These are phyloP conservation scores for Colletotrichum noveboracense DNA, from an alignment of 2,329 filamentous ascomycete genomes.

Conservation along the genomic window DNA sequence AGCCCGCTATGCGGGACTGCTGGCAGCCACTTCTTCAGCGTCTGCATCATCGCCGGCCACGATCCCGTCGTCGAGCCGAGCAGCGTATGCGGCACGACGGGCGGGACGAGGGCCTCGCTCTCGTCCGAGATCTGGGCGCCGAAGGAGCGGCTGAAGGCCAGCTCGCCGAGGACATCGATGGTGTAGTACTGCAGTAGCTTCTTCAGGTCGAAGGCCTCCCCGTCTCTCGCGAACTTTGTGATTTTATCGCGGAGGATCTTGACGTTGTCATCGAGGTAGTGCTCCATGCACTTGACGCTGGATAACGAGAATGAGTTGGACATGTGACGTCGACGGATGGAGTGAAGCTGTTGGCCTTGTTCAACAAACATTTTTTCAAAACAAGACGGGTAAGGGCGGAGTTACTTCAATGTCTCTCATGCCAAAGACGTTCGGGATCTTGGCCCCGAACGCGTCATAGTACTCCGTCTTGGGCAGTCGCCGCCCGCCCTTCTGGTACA, in stretches of 20 bases:
- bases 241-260: slow-evolving; percentile 29
- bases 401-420: slow-evolving; percentile 2
- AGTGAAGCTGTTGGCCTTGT: not conserved
- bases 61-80: slow-evolving; percentile 33
- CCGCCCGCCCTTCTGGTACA: slow-evolving; percentile 6
- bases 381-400: rapidly evolving
- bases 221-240: not conserved
- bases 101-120: slow-evolving; percentile 31
- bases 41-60: slow-evolving; percentile 29
- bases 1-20: slow-evolving; percentile 24
- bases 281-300: slow-evolving; percentile 39
- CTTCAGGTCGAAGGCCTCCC: slow-evolving; percentile 33
- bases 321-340: not conserved
- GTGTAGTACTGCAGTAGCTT: slow-evolving; percentile 30
- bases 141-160: slow-evolving; percentile 37
- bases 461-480: slow-evolving; percentile 8
- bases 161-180: slow-evolving; percentile 31
- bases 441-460: slow-evolving; percentile 4
- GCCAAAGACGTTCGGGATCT: not conserved
- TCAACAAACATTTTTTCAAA: rapidly evolving
- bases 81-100: slow-evolving; percentile 36
- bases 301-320: slow-evolving; percentile 3
- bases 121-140: slow-evolving; percentile 31
- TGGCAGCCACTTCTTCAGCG: slow-evolving; percentile 30
- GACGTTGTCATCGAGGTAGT: slow-evolving; percentile 35